Percentiles rank a stretch among this genome's conserved stretches.
phyloP scores from a whole-genome alignment of 148 eudicot genomes.

The Persicaria maculosa region DNA sequence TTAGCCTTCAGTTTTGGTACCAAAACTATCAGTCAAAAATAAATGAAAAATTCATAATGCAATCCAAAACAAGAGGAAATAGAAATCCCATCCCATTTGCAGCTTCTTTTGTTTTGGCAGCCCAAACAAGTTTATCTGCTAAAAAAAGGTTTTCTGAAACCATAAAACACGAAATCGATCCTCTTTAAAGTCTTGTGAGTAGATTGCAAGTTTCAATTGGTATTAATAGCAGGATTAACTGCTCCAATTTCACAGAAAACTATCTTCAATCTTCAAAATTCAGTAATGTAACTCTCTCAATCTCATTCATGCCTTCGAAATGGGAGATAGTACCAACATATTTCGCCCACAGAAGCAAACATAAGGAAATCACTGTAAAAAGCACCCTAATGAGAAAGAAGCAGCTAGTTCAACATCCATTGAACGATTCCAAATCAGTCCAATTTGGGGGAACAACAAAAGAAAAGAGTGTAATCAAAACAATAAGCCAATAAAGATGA shows the following conservation, averaged over 20 bases:
- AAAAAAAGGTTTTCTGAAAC: background rate
- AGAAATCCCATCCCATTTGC: background rate
- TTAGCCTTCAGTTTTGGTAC: background rate
- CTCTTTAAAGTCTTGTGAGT: background rate
- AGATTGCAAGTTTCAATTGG: background rate
- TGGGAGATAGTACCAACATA: background rate
- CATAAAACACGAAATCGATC: background rate
- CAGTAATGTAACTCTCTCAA: background rate
- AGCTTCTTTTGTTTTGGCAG: background rate
- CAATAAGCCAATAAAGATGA: background rate
- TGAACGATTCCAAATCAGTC: background rate
- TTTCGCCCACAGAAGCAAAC: background rate
- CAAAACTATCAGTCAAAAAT: background rate
- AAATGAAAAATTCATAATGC: background rate
- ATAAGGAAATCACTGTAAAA: background rate
- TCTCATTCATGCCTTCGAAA: background rate
- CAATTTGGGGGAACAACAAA: background rate
- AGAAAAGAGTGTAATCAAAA: background rate
- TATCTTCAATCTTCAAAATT: background rate
- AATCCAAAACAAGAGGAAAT: background rate
- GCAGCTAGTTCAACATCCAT: background rate
- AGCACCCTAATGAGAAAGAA: slow-evolving; percentile 2
- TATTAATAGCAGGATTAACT: background rate
- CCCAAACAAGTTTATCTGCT: background rate
- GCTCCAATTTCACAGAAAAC: background rate